phyloP scores from a whole-genome alignment of 208 protist species.

The Naegleria lovaniensis region DNA sequence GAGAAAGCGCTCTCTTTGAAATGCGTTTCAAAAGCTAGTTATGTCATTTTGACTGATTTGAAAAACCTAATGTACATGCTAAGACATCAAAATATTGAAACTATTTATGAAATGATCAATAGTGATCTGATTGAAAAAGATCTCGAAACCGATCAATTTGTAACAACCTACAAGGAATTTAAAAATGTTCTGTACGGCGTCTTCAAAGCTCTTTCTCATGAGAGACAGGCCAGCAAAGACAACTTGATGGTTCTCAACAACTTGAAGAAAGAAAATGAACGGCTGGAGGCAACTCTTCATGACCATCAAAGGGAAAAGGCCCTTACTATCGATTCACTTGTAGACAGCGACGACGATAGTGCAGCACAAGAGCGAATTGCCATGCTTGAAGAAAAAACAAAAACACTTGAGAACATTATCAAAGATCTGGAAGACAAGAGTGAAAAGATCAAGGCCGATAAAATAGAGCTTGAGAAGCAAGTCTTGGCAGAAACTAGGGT shows the following conservation, averaged over 20 bases:
- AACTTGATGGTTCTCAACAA: background rate
- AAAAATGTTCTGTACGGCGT: background rate
- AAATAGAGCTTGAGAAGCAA: background rate
- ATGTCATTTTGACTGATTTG: background rate
- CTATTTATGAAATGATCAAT: background rate
- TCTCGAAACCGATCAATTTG: background rate
- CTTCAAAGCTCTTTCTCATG: background rate
- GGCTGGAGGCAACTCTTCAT: background rate
- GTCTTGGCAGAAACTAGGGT: background rate
- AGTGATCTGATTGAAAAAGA: background rate
- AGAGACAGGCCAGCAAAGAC: background rate
- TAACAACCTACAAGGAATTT: background rate
- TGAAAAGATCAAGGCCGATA: background rate
- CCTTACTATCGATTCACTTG: too few species aligned
- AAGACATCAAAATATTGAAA: background rate
- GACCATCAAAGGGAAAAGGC: background rate
- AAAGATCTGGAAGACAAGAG: background rate
- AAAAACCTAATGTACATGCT: background rate
- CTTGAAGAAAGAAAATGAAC: background rate
- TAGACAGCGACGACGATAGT: background rate
- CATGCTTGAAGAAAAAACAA: background rate
- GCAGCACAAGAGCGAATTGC: background rate
- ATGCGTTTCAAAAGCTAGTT: background rate
- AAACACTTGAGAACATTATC: background rate
- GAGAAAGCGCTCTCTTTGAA: background rate